Percentiles rank a stretch among this genome's conserved stretches.
These are phyloP conservation scores for Ustilago cynodontis DNA, from an alignment of 1,284 basidiomycete species.

Conservation along the genomic window DNA sequence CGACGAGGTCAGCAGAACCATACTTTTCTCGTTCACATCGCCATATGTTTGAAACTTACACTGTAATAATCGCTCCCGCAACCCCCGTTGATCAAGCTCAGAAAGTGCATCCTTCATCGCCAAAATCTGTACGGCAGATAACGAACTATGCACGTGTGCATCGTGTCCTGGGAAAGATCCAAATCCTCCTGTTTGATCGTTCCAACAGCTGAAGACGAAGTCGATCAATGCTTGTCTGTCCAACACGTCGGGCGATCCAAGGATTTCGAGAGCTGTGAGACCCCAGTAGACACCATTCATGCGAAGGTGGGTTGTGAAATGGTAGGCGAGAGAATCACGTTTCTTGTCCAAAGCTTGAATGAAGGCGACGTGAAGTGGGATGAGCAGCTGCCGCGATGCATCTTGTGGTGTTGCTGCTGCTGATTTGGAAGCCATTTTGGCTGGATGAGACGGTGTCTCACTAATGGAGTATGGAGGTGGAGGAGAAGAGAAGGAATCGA, in stretches of 20 bases:
- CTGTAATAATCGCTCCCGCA: constrained; percentile 75
- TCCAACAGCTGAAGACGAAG: constrained; percentile 93
- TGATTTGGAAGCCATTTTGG: constrained; percentile 6
- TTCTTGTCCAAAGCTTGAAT: constrained; percentile 54
- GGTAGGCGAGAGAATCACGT: constrained; percentile 75
- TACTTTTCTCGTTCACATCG: too few species aligned
- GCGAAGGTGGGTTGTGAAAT: constrained; percentile 91
- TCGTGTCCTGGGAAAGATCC: constrained; percentile 93
- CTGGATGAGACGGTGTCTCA: not conserved
- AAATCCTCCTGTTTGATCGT: constrained; percentile 78
- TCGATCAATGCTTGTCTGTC: constrained; percentile 84
- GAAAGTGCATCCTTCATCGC: constrained; percentile 85
- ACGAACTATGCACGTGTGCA: constrained; percentile 85
- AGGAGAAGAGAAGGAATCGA: constrained; percentile 8
- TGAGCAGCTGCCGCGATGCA: constrained; percentile 26
- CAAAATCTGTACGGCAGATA: constrained; percentile 92
- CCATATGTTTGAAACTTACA: constrained; percentile 74
- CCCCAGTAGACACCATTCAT: constrained; percentile 99
- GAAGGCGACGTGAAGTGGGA: constrained; percentile 46
- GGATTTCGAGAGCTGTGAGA: constrained; percentile 84
- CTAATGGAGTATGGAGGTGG: not conserved
- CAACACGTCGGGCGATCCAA: constrained; percentile 82
- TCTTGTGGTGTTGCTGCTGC: not conserved
- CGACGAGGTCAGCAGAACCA: not conserved
- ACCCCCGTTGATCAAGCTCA: constrained; percentile 71